Evolutionary conservation across 768 basidiomycete genomes (phyloP), one percentile per base, ranked within the genome.

Genomic region (Xerocomus brunneocitrinus): DNA sequence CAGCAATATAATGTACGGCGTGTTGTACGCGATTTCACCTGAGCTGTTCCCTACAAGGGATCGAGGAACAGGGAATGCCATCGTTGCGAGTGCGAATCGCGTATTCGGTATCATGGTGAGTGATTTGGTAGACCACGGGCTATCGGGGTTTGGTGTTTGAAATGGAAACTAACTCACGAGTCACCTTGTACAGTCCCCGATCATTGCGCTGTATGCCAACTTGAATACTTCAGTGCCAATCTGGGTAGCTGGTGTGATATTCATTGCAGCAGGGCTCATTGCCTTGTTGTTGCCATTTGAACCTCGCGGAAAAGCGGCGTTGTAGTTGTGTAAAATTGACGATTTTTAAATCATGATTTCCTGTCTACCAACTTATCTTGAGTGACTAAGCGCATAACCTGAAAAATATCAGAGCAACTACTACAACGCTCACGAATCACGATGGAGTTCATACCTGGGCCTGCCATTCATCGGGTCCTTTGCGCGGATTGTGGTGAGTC

Each of bases 401-500:
- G 22, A 25, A 41, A 41, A 41, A 13, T 25, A 41, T 13, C 40
- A 41, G 2, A 4, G 5, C 28, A 52, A 50, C 53, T 30, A 25
- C 28, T 25, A 5, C 13, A 32, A 9, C 0, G 16, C 14, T 30
- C 3, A 30, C 19, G 32, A 34, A 22, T 39, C 12, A 59, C 43
- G 40, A 94, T 94, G 91, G 89, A 94, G 63, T 91, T 90, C 65
- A 74, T 82, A 16, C 83, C 89, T 30, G 76, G 79, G 22, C 84
- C 89, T 27, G 79, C 89, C 0, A 78, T 92, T 3, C 89, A 87
- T 68, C 82, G 89, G 27, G 89, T 93, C 8, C 81, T 93, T 9
- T 94, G 91, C 59, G 91, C 91, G 5, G 91, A 93, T 72, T 94
- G 91, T 63, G 91, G 91, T 83, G 67, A 56, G 80, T 60, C 3